Conservation (phyloP, 225 moss, liverwort and hornwort genomes). For the Bryoerythrophyllum caledonicum region DNA sequence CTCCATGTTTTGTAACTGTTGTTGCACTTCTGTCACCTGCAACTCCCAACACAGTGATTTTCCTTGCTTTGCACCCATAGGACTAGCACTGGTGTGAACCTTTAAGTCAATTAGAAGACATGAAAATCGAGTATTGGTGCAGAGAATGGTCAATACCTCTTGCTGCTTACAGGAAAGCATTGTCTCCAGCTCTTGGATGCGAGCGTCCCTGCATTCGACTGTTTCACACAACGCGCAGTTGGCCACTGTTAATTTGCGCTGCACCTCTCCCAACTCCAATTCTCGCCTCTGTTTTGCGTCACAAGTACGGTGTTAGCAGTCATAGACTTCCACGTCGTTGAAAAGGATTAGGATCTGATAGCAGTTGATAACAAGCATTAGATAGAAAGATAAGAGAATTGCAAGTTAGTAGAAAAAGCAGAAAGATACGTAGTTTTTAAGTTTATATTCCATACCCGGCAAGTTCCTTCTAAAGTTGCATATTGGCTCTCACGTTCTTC, state of each 20-base stretch:
- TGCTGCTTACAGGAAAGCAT: conserved; percentile 62
- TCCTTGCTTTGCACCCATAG: background rate
- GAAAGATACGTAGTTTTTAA: background rate
- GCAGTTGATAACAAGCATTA: background rate
- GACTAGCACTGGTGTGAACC: background rate
- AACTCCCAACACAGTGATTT: background rate
- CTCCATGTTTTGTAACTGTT: conserved; percentile 71
- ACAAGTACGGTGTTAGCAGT: background rate
- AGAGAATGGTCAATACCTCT: conserved; percentile 46
- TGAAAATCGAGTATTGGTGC: background rate
- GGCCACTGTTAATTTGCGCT: conserved; percentile 74
- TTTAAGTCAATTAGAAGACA: background rate
- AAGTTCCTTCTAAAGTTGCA: conserved; percentile 81
- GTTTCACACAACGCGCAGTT: conserved; percentile 76
- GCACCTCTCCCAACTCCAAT: conserved; percentile 75
- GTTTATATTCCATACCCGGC: conserved; percentile 52
- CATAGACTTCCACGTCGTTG: background rate
- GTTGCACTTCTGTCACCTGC: conserved; percentile 75
- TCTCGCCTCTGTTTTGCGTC: conserved; percentile 62
- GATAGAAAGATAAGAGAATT: background rate
- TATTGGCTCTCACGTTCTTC: conserved; percentile 84
- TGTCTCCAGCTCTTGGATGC: conserved; percentile 71
- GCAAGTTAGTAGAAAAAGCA: background rate
- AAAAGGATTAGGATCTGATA: background rate
- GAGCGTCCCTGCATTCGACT: conserved; percentile 75